Base-by-base conservation (phyloP, 106 monocot genomes). In the Dendrobium catenatum region DNA sequence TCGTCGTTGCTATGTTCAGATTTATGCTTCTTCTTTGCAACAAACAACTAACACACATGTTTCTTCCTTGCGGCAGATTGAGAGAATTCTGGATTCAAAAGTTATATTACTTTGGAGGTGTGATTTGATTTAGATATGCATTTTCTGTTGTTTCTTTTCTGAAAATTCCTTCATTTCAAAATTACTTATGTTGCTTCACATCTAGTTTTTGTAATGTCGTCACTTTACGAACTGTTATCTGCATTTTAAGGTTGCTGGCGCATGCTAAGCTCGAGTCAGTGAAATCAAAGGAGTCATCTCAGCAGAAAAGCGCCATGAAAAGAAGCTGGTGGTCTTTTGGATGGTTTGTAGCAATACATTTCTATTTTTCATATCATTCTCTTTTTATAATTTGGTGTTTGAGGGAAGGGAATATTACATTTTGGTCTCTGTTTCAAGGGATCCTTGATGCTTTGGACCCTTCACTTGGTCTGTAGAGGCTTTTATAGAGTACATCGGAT, bases 251-350 rank as follows among this genome's bases (percentile, higher is more conserved):
- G 80, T 93, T 98, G 74, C 88, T 98, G 66, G 98, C 92, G 78
- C 98, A 91, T 95, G 98, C 98, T 83, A 98, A 91, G 83, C 84
- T 93, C 77, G 98, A 95, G 68, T 93, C 89, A 49, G 94, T 91
- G 58, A 98, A 91, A 86, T 89, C 94, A 77, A 93, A 90, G 79
- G 88, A 90, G 85, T 90, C 85, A 51, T 85, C 91, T 3, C 87
- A 87, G 73, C 84, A 81, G 78, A 91, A 90, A 79, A 84, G 86
- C 82, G 40, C 77, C 61, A 58, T 59, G 44, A 94, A 87, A 81
- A 89, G 64, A 85, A 92, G 89, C 67, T 98, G 98, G 98, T 98
- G 89, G 92, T 82, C 88, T 79, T 94, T 95, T 83, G 89, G 93
- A 86, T 98, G 98, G 98, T 98, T 72, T 74, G 84, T 87, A 43